These are phyloP conservation scores for Crithidia mellificae DNA, from an alignment of 208 protist species.

Conservation along the genomic window DNA sequence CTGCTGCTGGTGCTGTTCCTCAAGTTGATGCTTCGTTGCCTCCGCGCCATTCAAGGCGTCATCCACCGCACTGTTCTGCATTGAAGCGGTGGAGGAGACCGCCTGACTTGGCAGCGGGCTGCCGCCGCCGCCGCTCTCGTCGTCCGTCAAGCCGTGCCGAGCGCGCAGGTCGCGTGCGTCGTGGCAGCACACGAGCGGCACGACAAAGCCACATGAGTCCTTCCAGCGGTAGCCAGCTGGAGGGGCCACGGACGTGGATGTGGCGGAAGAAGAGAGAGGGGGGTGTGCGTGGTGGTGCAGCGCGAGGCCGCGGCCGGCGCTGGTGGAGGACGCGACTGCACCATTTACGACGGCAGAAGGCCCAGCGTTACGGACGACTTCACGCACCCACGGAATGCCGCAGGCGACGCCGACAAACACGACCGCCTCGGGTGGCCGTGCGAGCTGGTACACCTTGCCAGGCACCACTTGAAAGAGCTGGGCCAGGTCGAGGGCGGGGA, in stretches of 20 bases:
- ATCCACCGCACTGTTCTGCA: no score
- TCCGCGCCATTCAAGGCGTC: no score
- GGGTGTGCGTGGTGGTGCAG: not conserved
- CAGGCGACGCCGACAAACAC: slow-evolving; percentile 56
- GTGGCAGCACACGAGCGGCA: slow-evolving; percentile 38
- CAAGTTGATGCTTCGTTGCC: no score
- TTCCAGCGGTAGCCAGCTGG: slow-evolving; percentile 31
- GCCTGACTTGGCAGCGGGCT: not conserved
- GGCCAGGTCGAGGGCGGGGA: slow-evolving; percentile 10
- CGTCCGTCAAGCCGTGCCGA: slow-evolving; percentile 20
- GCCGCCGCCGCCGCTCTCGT: not conserved
- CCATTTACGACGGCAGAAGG: not conserved
- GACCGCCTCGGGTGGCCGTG: slow-evolving; percentile 17
- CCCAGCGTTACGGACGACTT: not conserved
- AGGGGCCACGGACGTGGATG: no score
- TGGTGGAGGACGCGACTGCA: no score
- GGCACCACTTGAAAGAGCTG: slow-evolving; percentile 20
- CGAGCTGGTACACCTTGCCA: slow-evolving; percentile 15
- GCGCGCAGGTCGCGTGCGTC: slow-evolving; percentile 22
- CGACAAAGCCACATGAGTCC: slow-evolving; percentile 6
- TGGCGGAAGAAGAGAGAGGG: not conserved
- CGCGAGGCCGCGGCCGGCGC: not conserved
- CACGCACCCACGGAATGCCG: slow-evolving; percentile 54
- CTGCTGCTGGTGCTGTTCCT: no score
- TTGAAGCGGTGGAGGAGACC: no score